Base-by-base conservation (phyloP, 1,284 basidiomycete species). In the Singerocomus inundabilis region DNA sequence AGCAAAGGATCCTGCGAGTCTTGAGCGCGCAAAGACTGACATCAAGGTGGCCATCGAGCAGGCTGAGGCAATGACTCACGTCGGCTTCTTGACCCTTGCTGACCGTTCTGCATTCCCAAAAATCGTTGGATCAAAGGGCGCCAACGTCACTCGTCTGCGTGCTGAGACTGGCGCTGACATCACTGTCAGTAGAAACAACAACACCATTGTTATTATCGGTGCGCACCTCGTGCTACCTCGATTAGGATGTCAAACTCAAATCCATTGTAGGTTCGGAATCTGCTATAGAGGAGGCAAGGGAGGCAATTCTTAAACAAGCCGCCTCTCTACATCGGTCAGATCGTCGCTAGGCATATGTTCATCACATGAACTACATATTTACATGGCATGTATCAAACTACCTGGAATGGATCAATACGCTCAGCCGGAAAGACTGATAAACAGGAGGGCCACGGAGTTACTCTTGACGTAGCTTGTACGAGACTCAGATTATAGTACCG, bases 131-230 rank as follows among this genome's bases (percentile, higher is more conserved):
- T 72, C 85, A 21, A 93, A 93, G 70, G 91, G 88, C 44, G 72
- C 91, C n/a, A 95, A 91, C 59, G 90, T 95, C 51, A 77, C 84
- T 44, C 84, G 91, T 48, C 78, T 96, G 42, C 84, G 93, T 52
- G 79, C 79, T 49, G 91, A 93, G 71, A 94, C 89, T 46, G 90
- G 91, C 35, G 88, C 92, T 48, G 91, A 94, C 66, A 93, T 96
- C 57, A 90, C 83, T 38, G 90, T 95, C 55, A 82, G 89, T 67
- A 82, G 88, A 58, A 91, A 93, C 57, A 88, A 88, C 64, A 90
- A 78, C 63, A 85, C 85, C 24, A 92, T 94, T 62, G 82, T 88
- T 54, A 88, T 94, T 62, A 81, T 87, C 44, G 88, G 91, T 93
- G 58, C 62, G 85, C 75, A 37, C 18, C 10, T 29, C 32, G 9